phyloP scores from a whole-genome alignment of 2,329 filamentous ascomycete species.

The Alternaria arborescens region DNA sequence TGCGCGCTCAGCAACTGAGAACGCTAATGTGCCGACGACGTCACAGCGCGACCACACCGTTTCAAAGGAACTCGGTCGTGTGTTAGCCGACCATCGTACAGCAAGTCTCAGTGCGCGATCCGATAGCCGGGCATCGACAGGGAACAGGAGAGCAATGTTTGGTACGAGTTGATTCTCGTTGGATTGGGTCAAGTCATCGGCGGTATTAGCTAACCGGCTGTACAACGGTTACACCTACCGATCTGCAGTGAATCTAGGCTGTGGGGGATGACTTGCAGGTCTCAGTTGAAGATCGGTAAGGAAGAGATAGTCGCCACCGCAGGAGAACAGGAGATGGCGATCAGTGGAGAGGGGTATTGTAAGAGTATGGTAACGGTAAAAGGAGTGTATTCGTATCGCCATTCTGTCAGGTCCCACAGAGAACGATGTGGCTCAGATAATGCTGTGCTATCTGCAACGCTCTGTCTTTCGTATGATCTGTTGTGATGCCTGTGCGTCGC shows the following conservation, averaged over 20 bases:
- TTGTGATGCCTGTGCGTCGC: neutral
- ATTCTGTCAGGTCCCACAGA: neutral
- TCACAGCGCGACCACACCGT: conserved; percentile 17
- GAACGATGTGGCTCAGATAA: neutral
- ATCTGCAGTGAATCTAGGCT: neutral
- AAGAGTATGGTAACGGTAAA: neutral
- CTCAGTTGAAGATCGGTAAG: neutral
- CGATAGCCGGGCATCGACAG: neutral
- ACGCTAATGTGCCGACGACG: conserved; percentile 18
- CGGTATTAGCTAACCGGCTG: conserved; percentile 19
- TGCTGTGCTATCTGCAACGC: neutral
- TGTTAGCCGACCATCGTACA: conserved; percentile 9
- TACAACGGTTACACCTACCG: neutral
- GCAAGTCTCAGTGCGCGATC: neutral
- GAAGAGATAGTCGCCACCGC: neutral
- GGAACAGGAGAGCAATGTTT: neutral
- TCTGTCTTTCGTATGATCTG: neutral
- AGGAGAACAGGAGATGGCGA: neutral
- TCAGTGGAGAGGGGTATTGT: neutral
- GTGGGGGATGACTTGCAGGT: neutral
- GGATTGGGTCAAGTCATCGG: conserved; percentile 8
- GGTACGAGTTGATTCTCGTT: neutral
- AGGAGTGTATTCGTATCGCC: neutral
- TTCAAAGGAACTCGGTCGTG: conserved; percentile 13
- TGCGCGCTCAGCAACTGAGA: neutral